These are phyloP conservation scores for Zanthoxylum bungeanum DNA, from an alignment of 345 rosid species.

Conservation along the genomic window DNA sequence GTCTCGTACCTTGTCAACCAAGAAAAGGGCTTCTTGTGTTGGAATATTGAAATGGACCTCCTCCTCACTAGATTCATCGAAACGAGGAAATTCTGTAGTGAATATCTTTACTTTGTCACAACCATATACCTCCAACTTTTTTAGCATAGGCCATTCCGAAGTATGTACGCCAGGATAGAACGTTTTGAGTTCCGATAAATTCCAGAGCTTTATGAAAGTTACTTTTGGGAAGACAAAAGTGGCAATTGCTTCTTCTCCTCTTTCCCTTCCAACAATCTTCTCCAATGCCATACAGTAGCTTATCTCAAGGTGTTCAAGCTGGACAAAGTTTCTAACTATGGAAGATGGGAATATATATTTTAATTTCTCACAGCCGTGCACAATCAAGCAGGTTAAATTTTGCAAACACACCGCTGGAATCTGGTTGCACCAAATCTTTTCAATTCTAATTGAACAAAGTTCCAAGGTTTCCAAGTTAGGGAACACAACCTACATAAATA, in stretches of 20 bases:
- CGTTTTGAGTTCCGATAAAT: neutral
- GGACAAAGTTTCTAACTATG: slow-evolving; percentile 7
- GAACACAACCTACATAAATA: slow-evolving; percentile 13
- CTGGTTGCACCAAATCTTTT: slow-evolving; percentile 20
- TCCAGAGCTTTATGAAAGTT: neutral
- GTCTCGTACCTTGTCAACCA: neutral
- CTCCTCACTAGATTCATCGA: neutral
- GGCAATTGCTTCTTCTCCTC: neutral
- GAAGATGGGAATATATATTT: slow-evolving; percentile 13
- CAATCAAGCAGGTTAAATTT: slow-evolving; percentile 1
- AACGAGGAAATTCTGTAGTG: neutral
- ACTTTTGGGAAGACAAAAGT: slow-evolving; percentile 5
- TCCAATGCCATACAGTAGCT: neutral
- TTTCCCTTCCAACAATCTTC: slow-evolving; percentile 13
- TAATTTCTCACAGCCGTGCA: neutral
- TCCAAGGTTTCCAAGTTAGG: slow-evolving; percentile 21
- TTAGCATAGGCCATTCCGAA: slow-evolving; percentile 4
- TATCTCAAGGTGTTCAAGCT: neutral
- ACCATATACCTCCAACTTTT: slow-evolving; percentile 1
- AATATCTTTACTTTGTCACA: slow-evolving; percentile 6
- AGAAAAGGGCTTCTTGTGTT: neutral
- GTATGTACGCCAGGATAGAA: slow-evolving; percentile 7
- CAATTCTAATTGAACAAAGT: slow-evolving; percentile 10
- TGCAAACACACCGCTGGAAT: slow-evolving; percentile 8
- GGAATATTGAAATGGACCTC: neutral